Evolutionary conservation across 495 filamentous ascomycete genomes (phyloP), one percentile per base, ranked within the genome.

Genomic region (Trichoderma asperelloides): DNA sequence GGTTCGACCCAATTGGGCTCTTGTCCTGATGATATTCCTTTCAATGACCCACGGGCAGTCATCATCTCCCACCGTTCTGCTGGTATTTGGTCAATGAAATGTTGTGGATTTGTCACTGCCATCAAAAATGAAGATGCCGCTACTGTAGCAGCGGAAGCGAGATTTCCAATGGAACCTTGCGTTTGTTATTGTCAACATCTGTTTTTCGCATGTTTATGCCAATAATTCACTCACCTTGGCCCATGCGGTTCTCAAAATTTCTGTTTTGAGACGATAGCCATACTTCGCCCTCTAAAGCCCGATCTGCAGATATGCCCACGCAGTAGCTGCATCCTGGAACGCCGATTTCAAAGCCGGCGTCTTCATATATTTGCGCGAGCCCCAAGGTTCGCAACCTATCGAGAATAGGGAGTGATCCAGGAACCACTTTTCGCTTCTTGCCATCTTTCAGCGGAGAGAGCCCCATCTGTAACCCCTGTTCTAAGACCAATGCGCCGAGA

Each of bases 191-290:
- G 55, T 25, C 27, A 60, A 16, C 47, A 47, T 62, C 51, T 7
- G 5, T 8, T 47, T 49, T 41, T 25, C n/a, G 3, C 11, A 0
- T 51, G 30, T 45, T 25, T 37, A 27, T 16, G 65, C 2, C 2
- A 15, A 65, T 15, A 18, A 7, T 27, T 27, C 13, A 9, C 66
- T 28, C 70, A 79, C 80, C 80, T 74, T 71, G 74, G 0, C 80
- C 81, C 79, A 83, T 83, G 9, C 79, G 71, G 66, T 83, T 82
- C 62, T 78, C 69, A 68, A 83, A 81, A 64, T 81, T 83, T 15
- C 80, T 69, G 51, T 82, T 81, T 66, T 82, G 80, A 15, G 76
- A 78, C 7, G 75, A 77, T 7, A 83, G 63, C 81, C 81, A 83
- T 1, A 78, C 73, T 65, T 82, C 79, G 5, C 78, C 80, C 33